A percentile compares a stretch with the other conserved stretches of the same genome.
Evolutionary conservation across 2,329 filamentous ascomycete species (phyloP).

Genomic region (Didymella pomorum): DNA sequence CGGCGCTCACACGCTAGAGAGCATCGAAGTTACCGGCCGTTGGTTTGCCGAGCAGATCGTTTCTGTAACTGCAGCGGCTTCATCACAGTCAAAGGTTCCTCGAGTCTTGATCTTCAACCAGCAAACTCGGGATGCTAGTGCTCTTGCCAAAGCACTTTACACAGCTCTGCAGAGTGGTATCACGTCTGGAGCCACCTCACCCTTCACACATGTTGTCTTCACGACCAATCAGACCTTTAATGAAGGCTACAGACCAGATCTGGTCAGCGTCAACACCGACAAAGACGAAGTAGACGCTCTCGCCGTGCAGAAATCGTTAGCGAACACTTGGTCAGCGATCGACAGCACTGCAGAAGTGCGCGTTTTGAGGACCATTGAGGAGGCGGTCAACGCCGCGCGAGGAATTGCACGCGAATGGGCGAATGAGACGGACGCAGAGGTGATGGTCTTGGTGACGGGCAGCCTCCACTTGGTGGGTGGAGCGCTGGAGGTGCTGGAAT

Average conservation of each 20-base stretch:
- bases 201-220: conserved; percentile 80
- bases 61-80: conserved; percentile 45
- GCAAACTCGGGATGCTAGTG: conserved; percentile 78
- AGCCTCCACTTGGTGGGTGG: conserved; percentile 86
- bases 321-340: conserved; percentile 62
- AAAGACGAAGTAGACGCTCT: conserved; percentile 65
- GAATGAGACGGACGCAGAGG: conserved; percentile 48
- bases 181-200: conserved; percentile 37
- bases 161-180: conserved; percentile 57
- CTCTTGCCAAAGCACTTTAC: conserved; percentile 71
- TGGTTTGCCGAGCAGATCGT: conserved; percentile 71
- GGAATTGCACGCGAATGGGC: conserved; percentile 46
- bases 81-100: conserved; percentile 31
- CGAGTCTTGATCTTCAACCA: conserved; percentile 89
- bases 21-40: conserved; percentile 74
- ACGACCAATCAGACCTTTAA: conserved; percentile 77
- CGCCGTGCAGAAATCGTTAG: conserved; percentile 73
- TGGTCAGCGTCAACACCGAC: conserved; percentile 69
- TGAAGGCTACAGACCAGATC: conserved; percentile 68
- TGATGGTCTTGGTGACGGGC: conserved; percentile 78
- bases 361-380: conserved; percentile 71
- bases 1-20: conserved; percentile 87
- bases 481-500: conserved; percentile 75
- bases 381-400: conserved; percentile 69
- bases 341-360: conserved; percentile 57